Evolutionary conservation across 2,329 filamentous ascomycete genomes (phyloP), one percentile per base, ranked within the genome.

Genomic region (Emericellopsis cladophorae): DNA sequence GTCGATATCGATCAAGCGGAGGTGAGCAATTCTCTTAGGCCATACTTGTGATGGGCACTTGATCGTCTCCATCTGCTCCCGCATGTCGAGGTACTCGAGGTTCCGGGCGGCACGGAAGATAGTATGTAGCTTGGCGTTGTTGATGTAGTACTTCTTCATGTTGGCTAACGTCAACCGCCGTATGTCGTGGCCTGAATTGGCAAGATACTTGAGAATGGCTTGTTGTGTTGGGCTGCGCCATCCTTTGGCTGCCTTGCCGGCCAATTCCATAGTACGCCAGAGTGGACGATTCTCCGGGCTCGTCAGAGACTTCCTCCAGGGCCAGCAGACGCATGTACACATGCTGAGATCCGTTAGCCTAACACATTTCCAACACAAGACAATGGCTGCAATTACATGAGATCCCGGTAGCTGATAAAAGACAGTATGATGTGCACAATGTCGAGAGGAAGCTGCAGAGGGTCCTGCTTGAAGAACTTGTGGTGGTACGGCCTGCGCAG

Each of bases 381-480:
- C 14, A 26, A 10, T 5, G 18, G 15, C n/a, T 26, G 9, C 7
- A 47, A 50, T 29, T 49, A 59, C 54, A 58, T 51, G 10, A 58
- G 45, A 10, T 53, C 49, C 4, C 46, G 39, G n/a, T 63, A 51
- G 39, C 59, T 57, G 8, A 65, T 45, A 32, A 53, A 53, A 12
- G 49, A 50, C 31, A 64, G 58, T 7, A 65, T 58, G 12, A 55
- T 48, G 22, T 60, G 50, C 7, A 63, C 47, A 39, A 65, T 50
- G 37, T 65, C 62, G 4, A 51, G 42, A 0, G 62, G 62, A 21
- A 64, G 51, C 18, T 46, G 47, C 12, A 65, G 37, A 3, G 62
- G 62, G 41, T 65, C 61, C 31, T 50, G 49, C 23, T 53, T 56
- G 29, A 42, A 52, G 41, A 55, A 65, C 15, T 51, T 53, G 11